Evolutionary conservation across 2,329 filamentous ascomycete species (phyloP), one percentile per base, ranked within the genome.

Genomic region (Xylariales sp.): DNA sequence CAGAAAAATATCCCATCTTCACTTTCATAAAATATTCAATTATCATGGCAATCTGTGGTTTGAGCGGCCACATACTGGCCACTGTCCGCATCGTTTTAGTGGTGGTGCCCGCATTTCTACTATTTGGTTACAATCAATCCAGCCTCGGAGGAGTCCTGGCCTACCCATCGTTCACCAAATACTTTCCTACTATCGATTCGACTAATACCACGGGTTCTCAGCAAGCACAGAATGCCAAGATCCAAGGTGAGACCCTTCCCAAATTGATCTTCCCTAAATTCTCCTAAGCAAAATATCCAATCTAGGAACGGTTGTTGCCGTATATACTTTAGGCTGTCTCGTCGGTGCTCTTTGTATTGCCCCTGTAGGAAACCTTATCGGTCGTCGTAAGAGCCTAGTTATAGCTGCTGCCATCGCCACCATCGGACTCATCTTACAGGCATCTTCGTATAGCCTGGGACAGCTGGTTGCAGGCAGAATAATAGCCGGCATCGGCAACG

Each of bases 101-200:
- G 4, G 28, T 29, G 4, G 14, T 29, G 10, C 28, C 28, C 4
- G 28, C 28, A 8, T 29, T 29, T 14, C 28, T 29, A n/a, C 6
- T 29, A 29, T 29, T 15, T 29, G 28, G 28, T 16, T 29, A 29
- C n/a, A 29, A 29, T 16, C 28, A 29, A 14, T 29, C 28, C 28
- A 29, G 17, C n/a, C n/a, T 29, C 14, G 28, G 28, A 11, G 25
- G 25, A 12, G 28, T 29, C 11, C 28, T 29, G 14, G 28, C 28
- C 10, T 29, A 29, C n/a, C 28, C 28, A 29, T 29, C 28, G n/a
- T 29, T 29, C 28, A 29, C 28, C n/a, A n/a, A 11, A 29, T 16
- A 29, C n/a, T 29, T 29, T 29, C 28, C 28, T 15, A 29, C 28
- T 8, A 29, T 29, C 11, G 28, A 29, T 16, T 15, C 28, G 15